These are phyloP conservation scores for Purpureocillium takamizusanense DNA, from an alignment of 2,329 filamentous ascomycete species.

Conservation along the genomic window DNA sequence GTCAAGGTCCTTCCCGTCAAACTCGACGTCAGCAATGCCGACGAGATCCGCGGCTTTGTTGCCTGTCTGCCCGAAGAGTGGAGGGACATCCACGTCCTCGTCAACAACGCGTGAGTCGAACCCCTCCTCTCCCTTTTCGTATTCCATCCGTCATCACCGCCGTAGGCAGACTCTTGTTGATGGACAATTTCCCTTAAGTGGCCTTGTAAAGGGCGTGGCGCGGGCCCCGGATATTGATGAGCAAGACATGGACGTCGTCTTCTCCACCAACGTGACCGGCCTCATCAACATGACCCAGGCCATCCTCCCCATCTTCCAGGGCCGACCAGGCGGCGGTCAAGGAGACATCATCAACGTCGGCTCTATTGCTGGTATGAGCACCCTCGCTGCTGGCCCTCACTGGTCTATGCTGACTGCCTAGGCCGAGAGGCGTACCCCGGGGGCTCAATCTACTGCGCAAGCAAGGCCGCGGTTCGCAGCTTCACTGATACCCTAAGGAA, in stretches of 20 bases:
- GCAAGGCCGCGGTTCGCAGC: conserved; percentile 77
- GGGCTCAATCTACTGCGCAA: conserved; percentile 87
- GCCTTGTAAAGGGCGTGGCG: conserved; percentile 81
- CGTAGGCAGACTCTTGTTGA: background rate
- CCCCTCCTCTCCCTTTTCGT: background rate
- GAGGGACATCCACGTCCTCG: conserved; percentile 74
- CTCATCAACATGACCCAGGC: conserved; percentile 96
- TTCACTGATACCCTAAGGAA: conserved; percentile 78
- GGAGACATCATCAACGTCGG: conserved; percentile 96
- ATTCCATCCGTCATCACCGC: background rate
- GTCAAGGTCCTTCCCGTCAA: conserved; percentile 76
- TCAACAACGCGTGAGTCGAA: conserved; percentile 95
- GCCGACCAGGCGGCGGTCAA: conserved; percentile 62
- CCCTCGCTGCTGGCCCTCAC: background rate
- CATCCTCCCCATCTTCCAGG: conserved; percentile 72
- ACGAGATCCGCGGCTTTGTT: conserved; percentile 67
- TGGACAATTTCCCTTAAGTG: conserved; percentile 44
- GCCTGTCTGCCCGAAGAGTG: conserved; percentile 69
- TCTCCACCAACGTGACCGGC: conserved; percentile 86
- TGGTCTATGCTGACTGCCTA: conserved; percentile 3
- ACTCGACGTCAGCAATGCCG: conserved; percentile 77
- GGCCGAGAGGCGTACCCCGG: conserved; percentile 74
- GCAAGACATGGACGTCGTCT: conserved; percentile 80
- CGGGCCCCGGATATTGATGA: conserved; percentile 74
- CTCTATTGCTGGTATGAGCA: conserved; percentile 61